Base-by-base conservation (phyloP, 257 asterid genomes). In the Pogostemon cablin region DNA sequence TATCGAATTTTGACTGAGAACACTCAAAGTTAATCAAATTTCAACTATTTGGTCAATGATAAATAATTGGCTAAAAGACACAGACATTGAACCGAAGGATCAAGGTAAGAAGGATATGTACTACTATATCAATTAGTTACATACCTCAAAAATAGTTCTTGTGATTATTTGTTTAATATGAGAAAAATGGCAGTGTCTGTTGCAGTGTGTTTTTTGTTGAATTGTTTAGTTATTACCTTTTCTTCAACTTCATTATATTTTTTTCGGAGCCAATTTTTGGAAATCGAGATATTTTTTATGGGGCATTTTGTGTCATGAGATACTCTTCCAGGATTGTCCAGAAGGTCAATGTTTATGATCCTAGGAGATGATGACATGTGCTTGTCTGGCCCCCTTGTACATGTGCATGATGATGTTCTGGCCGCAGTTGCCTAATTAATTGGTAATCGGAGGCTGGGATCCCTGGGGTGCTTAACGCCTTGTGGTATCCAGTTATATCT, bases 221-320 rank as follows among this genome's bases (percentile, higher is more conserved):
- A 49, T 48, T 44, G 47, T 37, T 60, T 65, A 11, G 39, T 69
- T 39, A 25, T 62, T 62, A 17, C 65, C 4, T 15, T 20, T 62
- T 53, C 44, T 38, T 55, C 20, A 47, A 40, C 60, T 6, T 10
- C 20, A 25, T 9, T 65, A 39, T 48, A 59, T 63, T 43, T 69
- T 32, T 80, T 70, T 68, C 91, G 86, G 97, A 91, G 67, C 85
- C 88, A 86, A 79, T 74, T 85, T 58, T 44, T 90, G 96, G 93
- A 82, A 86, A 71, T 87, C 89, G 41, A 75, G 87, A 81, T 90
- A 80, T 78, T 42, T n/a, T 10, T 6, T 44, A 61, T 15, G 40
- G 41, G 10, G 62, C 62, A 52, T 74, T 76, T 73, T 62, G 34
- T 12, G 6, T 48, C 4, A 42, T 46, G 68, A 20, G 66, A 2